phyloP scores from a whole-genome alignment of 1,284 basidiomycete species.

The Inonotus obliquus region DNA sequence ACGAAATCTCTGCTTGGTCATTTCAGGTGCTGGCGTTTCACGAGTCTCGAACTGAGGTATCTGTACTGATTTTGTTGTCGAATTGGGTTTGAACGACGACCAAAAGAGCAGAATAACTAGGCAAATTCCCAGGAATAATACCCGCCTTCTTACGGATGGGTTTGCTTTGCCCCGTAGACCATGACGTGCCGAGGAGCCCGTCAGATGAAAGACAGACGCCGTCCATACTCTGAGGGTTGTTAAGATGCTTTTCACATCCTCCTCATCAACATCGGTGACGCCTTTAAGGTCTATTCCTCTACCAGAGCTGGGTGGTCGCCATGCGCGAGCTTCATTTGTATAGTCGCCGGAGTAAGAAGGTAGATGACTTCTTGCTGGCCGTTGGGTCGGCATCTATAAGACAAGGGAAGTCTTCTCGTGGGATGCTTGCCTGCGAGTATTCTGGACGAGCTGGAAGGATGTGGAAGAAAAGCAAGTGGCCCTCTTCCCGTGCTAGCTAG shows the following conservation, averaged over 20 bases:
- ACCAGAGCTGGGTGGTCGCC: not conserved
- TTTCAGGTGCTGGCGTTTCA: not conserved
- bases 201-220: not conserved
- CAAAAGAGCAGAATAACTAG: constrained; percentile 4
- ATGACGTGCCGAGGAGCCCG: not conserved
- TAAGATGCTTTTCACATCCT: constrained; percentile 4
- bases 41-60: not conserved
- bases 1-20: not conserved
- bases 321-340: not conserved
- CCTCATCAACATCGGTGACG: not conserved
- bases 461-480: not conserved
- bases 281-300: not conserved
- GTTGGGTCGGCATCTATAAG: constrained; percentile 2
- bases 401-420: no score
- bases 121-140: not conserved
- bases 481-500: not conserved
- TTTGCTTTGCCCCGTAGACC: not conserved
- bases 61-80: not conserved
- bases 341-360: constrained; percentile 11
- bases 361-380: constrained; percentile 7
- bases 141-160: not conserved
- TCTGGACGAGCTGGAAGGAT: no score
- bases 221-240: constrained; percentile 9
- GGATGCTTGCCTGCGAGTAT: no score
- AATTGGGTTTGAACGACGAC: not conserved